phyloP scores from a whole-genome alignment of 129 eudicot genomes.

The Kitagawia praeruptora region DNA sequence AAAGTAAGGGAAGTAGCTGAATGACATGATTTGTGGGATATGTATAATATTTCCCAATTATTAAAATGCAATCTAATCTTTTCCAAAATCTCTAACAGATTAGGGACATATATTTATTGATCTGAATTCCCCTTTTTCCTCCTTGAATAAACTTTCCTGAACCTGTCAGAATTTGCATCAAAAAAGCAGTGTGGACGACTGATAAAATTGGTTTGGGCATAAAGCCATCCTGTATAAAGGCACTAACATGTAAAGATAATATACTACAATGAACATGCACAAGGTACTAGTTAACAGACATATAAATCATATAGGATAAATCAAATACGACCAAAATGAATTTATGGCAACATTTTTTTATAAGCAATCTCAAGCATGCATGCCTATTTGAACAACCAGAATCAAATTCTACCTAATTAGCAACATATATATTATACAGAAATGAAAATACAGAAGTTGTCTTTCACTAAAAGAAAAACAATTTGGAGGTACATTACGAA shows the following conservation, averaged over 20 bases:
- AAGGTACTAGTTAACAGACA: too few species aligned
- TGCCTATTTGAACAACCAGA: not conserved
- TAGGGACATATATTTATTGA: too few species aligned
- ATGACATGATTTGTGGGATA: too few species aligned
- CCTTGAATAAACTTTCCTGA: too few species aligned
- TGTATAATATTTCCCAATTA: too few species aligned
- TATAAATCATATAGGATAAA: not conserved
- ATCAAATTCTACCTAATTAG: not conserved
- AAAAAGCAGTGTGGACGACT: too few species aligned
- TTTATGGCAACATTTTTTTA: not conserved
- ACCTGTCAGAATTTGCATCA: too few species aligned
- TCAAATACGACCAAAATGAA: not conserved
- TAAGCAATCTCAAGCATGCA: not conserved
- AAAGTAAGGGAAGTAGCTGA: too few species aligned
- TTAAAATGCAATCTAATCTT: too few species aligned
- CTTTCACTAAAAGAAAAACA: not conserved
- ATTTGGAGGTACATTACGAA: not conserved
- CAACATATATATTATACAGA: not conserved
- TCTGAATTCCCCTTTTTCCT: too few species aligned
- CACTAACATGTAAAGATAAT: not conserved
- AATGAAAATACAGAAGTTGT: not conserved
- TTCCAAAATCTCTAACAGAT: too few species aligned
- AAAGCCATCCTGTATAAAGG: not conserved
- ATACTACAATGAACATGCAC: not conserved
- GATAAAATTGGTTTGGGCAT: not conserved